Evolutionary conservation across 805 yeast species (phyloP), one percentile per base, ranked within the genome.

Genomic region (Lachancea thermotolerans): DNA sequence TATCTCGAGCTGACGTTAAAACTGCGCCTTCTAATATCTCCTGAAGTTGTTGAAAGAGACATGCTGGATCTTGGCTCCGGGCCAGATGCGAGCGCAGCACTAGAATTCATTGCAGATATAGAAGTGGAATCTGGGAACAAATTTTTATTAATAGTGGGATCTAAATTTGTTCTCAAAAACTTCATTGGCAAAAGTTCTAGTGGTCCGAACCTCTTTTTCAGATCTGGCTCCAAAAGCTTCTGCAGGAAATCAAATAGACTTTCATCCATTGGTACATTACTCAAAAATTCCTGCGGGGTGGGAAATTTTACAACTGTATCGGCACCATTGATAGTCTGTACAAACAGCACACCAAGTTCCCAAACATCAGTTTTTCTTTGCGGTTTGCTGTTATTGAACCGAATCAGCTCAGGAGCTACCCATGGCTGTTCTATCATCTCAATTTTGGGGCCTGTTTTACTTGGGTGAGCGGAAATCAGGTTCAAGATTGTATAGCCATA

Each of bases 311-410:
- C 71, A 0, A 77, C 66, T 1, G 74, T 68, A 39, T 77, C 80
- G 2, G 71, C 66, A 0, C 95, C 91, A 37, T 74, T 69, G 3
- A 86, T 70, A 60, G 82, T 68, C 50, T 84, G 79, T 14, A 81
- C 72, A 52, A 91, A 82, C 6, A 85, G 62, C 0, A 86, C 86
- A 7, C 97, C 99, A 34, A 89, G 66, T 57, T 85, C 85, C 98
- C 98, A 93, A 9, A 93, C 83, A 67, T 93, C 99, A 0, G 96
- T 81, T 61, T 88, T 85, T 32, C 89, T 70, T 46, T 82, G 82
- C 11, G 85, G 82, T 46, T 73, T 77, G 31, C 64, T 56, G 41
- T 59, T 66, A 12, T 57, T 60, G 32, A 55, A 61, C 48, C 62
- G 59, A 10, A 53, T 39, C 7, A 81, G 51, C 60, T 90, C 97